phyloP scores from a whole-genome alignment of 1,284 basidiomycete species.

The Testicularia cyperi region DNA sequence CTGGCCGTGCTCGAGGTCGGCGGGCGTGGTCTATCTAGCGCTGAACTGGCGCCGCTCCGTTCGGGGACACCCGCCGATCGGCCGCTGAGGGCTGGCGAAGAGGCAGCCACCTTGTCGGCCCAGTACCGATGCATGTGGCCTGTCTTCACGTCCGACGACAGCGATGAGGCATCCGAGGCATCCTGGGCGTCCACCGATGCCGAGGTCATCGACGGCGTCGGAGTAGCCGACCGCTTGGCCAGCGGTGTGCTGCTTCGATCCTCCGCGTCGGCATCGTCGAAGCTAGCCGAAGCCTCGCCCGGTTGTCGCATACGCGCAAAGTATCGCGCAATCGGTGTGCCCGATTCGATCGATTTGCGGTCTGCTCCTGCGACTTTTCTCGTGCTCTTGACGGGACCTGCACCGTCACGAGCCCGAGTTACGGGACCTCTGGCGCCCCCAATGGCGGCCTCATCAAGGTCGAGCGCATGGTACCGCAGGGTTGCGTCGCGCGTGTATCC shows the following conservation, averaged over 20 bases:
- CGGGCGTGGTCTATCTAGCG: conserved; percentile 34
- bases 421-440: too few species aligned
- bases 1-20: conserved; percentile 15
- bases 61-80: neutral
- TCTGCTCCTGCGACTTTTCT: too few species aligned
- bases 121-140: conserved; percentile 2
- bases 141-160: neutral
- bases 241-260: neutral
- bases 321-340: conserved; percentile 27
- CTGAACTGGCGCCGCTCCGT: conserved; percentile 3
- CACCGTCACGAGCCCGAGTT: too few species aligned
- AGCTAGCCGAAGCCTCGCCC: too few species aligned
- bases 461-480: conserved; percentile 5
- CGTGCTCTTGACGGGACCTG: too few species aligned
- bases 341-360: too few species aligned
- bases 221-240: neutral
- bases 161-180: conserved; percentile 3
- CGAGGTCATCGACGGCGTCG: neutral
- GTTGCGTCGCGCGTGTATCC: conserved; percentile 4
- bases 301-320: conserved; percentile 9
- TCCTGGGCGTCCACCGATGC: conserved; percentile 7
- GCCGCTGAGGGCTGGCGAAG: neutral
- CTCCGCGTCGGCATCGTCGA: conserved; percentile 1
- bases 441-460: conserved; percentile 9
- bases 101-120: conserved; percentile 1